Base-by-base conservation (phyloP, 2,329 filamentous ascomycete genomes). In the Fusarium abutilonis region DNA sequence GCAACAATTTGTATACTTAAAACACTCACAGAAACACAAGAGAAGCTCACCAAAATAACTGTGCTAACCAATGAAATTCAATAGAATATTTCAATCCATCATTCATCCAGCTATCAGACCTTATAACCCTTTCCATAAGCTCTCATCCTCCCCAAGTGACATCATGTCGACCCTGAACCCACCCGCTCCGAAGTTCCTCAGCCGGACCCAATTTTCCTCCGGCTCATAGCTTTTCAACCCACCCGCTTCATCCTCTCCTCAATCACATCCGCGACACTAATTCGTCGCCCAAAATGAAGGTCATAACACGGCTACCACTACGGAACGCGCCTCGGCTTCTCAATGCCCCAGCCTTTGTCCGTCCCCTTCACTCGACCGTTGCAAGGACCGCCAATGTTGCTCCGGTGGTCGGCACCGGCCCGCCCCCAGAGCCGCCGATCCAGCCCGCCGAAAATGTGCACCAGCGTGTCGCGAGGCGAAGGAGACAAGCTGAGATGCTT, bases 391-490 rank as follows among this genome's bases (percentile, higher is more conserved):
- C 83, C 44, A 77, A 80, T 63, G 82, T 85, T 57, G 78, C 78
- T 26, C 79, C 84, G 39, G 76, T 85, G 61, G 79, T 84, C 61
- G 83, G 83, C 59, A 79, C 83, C 31, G 86, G 86, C 2, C 86
- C 86, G 50, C 86, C 86, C 7, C 86, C 86, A 4, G 77, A 80
- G 53, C 77, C 85, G 1, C 86, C 86, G 2, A 67, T 75, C 21
- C 80, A 84, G 10, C 69, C 72, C 32, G 74, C 75, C 34, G 76
- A 74, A 59, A 75, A 76, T 48, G 74, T 74, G 14, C 75, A 79
- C 52, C 73, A 77, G 60, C 76, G 84, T 35, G 72, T 85, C 41
- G 80, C 81, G 63, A 77, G 85, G 47, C 78, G 84, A 52, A 77
- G 76, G 69, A 80, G 76, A 59, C 84, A 88, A 70, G 84, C 83